These are phyloP conservation scores for Acacia melanoxylon DNA, from an alignment of 306 rosid species.

Conservation along the genomic window DNA sequence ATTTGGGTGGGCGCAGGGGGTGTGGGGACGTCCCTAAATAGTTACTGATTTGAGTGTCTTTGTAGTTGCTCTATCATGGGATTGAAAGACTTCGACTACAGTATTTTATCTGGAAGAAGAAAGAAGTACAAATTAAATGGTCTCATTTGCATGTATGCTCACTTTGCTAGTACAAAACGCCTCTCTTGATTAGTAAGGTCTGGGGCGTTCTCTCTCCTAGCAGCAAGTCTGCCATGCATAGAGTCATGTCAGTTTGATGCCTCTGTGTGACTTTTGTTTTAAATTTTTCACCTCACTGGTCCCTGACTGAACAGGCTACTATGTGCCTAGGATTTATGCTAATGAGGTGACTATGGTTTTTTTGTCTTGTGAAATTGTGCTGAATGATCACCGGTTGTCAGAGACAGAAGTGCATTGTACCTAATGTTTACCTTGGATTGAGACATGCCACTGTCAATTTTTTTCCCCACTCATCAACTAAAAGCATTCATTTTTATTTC, in stretches of 20 bases:
- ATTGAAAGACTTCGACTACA: not conserved
- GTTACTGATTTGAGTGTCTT: not conserved
- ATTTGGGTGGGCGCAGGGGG: not conserved
- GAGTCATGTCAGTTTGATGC: not conserved
- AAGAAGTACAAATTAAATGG: not conserved
- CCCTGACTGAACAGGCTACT: not conserved
- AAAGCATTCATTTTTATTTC: not conserved
- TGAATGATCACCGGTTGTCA: not conserved
- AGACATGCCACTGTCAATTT: not conserved
- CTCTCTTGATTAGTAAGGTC: slow-evolving; percentile 16
- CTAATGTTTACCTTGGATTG: not conserved
- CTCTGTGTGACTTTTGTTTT: not conserved
- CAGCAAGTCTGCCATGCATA: not conserved
- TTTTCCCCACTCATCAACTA: not conserved
- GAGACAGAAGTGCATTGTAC: not conserved
- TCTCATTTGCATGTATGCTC: not conserved
- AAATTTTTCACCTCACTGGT: not conserved
- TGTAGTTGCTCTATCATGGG: not conserved
- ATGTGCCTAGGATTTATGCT: not conserved
- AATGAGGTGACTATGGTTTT: not conserved
- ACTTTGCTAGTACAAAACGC: slow-evolving; percentile 15
- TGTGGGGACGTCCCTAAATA: not conserved
- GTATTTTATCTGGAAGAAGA: slow-evolving; percentile 4
- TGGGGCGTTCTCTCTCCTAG: not conserved
- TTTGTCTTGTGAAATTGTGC: not conserved